Conservation (phyloP, 805 yeast genomes). For the Candida peoriensis region DNA sequence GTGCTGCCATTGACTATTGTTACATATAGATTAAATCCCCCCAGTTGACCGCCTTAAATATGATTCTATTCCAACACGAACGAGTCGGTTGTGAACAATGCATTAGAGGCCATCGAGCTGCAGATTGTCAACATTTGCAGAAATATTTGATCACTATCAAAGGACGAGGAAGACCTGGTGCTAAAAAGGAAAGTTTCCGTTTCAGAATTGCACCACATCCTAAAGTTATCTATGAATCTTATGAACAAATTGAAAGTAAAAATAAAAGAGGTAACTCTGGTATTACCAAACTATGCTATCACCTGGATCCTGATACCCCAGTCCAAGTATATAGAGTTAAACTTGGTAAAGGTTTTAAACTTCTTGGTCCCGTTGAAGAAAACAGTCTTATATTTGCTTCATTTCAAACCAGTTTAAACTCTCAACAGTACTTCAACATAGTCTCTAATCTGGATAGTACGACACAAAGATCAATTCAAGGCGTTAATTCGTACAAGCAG, state of each 20-base stretch:
- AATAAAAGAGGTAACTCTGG: constrained; percentile 10
- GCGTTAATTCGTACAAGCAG: too few species aligned
- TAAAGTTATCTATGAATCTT: constrained; percentile 2
- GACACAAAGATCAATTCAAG: too few species aligned
- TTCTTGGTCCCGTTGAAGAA: constrained; percentile 10
- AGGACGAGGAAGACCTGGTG: constrained; percentile 81
- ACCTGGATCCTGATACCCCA: constrained; percentile 12
- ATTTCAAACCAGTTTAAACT: too few species aligned
- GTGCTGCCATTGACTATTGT: too few species aligned
- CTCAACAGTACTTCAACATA: too few species aligned
- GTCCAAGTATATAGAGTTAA: constrained; percentile 9
- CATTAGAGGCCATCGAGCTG: constrained; percentile 88
- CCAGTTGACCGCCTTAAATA: constrained; percentile 20
- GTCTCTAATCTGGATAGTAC: too few species aligned
- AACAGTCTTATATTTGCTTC: too few species aligned
- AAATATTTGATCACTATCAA: constrained; percentile 83
- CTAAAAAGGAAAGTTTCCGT: constrained; percentile 22
- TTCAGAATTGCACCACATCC: constrained; percentile 12
- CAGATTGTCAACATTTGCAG: constrained; percentile 75
- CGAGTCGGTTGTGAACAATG: constrained; percentile 85
- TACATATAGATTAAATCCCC: neutral
- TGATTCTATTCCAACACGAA: constrained; percentile 76
- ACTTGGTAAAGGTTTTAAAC: constrained; percentile 11
- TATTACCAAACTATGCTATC: constrained; percentile 10
- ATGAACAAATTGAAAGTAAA: constrained; percentile 14